These are phyloP conservation scores for Capsicum rhomboideum DNA, from an alignment of 257 asterid genomes.

Conservation along the genomic window DNA sequence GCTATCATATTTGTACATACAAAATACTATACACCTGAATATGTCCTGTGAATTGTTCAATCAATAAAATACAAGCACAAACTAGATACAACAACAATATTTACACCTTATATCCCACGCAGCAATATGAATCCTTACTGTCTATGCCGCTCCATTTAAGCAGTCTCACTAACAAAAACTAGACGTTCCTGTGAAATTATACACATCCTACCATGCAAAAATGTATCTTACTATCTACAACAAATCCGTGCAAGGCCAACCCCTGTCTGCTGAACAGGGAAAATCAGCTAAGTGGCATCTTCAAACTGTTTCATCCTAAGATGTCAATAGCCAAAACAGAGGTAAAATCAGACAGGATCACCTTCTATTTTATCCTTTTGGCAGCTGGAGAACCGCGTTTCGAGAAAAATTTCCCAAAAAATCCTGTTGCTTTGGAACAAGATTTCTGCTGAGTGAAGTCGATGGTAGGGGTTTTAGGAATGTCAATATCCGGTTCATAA, in stretches of 20 bases:
- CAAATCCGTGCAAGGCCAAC: not conserved
- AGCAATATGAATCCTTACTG: not conserved
- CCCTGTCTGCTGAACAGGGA: not conserved
- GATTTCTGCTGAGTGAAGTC: conserved; percentile 19
- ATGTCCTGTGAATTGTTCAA: not conserved
- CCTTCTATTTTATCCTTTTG: conserved; percentile 23
- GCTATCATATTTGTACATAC: not conserved
- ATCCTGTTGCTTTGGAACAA: conserved; percentile 17
- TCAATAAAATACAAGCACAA: not conserved
- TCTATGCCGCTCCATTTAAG: not conserved
- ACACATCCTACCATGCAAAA: not conserved
- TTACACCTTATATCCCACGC: not conserved
- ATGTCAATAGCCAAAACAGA: not conserved
- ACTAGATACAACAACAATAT: not conserved
- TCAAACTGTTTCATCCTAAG: not conserved
- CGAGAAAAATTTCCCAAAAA: conserved; percentile 41
- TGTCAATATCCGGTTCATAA: conserved; percentile 11
- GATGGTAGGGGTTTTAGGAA: not conserved
- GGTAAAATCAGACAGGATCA: not conserved
- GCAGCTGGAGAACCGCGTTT: conserved; percentile 12
- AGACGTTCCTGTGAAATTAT: not conserved
- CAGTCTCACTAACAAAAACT: not conserved
- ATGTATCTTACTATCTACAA: not conserved
- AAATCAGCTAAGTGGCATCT: not conserved
- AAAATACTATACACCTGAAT: not conserved